Conservation (phyloP, 352 stramenopile species). For the Poterioochromonas sp. region DNA sequence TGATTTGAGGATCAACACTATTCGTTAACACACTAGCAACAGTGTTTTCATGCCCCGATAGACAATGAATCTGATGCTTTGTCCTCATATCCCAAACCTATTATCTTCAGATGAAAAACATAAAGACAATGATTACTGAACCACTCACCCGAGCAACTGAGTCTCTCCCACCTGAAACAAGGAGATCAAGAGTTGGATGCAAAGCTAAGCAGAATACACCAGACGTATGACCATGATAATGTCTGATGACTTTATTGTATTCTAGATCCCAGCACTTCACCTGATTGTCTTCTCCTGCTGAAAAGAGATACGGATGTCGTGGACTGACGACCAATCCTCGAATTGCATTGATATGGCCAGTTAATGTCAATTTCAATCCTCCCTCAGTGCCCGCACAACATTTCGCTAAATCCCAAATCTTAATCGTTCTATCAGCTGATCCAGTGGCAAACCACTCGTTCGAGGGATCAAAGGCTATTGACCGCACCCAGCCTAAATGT, state of each 20-base stretch:
- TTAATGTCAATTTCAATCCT: constrained; percentile 96
- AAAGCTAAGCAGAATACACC: constrained; percentile 93
- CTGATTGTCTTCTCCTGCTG: constrained; percentile 96
- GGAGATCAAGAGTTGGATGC: constrained; percentile 94
- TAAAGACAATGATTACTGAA: not conserved
- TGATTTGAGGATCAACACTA: constrained; percentile 79
- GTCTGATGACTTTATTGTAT: constrained; percentile 98
- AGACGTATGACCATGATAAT: constrained; percentile 99
- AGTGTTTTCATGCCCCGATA: constrained; percentile 92
- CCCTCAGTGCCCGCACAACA: constrained; percentile 65
- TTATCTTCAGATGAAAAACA: not conserved
- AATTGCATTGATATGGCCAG: constrained; percentile 95
- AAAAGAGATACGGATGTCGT: constrained; percentile 96
- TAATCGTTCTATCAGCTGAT: constrained; percentile 92
- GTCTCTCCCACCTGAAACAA: constrained; percentile 90
- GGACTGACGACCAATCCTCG: constrained; percentile 86
- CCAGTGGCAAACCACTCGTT: constrained; percentile 98
- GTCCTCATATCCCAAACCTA: constrained; percentile 98
- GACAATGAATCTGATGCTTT: constrained; percentile 86
- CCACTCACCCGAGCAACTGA: constrained; percentile 55
- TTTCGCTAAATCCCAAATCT: constrained; percentile 92
- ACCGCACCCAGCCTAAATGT: constrained; percentile 85
- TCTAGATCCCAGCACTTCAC: constrained; percentile 98
- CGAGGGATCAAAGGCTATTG: constrained; percentile 90
- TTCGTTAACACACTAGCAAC: constrained; percentile 89